Percentiles rank a stretch among this genome's conserved stretches.
Conservation (phyloP, 768 basidiomycete genomes). For the Kwoniella shandongensis region DNA sequence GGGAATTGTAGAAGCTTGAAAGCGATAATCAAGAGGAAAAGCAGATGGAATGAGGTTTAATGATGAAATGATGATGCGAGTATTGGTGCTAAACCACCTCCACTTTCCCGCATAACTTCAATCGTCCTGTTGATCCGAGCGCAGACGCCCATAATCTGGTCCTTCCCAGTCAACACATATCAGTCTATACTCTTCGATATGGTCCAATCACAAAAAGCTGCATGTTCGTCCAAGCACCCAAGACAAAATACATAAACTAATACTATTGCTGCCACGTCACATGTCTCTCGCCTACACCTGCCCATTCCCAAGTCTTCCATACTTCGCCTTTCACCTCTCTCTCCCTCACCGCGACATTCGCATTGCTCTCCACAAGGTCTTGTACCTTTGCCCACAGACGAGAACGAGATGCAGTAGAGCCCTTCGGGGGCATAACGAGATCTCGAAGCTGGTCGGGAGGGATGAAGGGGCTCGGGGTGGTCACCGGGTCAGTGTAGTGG, state of each 20-base stretch:
- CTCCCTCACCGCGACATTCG: conserved; percentile 48
- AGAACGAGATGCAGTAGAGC: conserved; percentile 32
- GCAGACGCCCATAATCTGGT: not conserved
- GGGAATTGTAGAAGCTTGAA: no score
- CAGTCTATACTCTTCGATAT: not conserved
- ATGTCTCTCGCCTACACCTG: conserved; percentile 39
- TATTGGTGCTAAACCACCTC: no score
- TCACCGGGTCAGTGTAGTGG: conserved; percentile 50
- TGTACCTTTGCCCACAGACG: conserved; percentile 42
- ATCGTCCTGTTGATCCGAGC: no score
- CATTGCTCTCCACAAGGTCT: conserved; percentile 46
- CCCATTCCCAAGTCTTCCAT: conserved; percentile 53
- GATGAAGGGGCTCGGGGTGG: conserved; percentile 47
- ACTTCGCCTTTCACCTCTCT: conserved; percentile 47
- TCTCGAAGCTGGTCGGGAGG: conserved; percentile 52
- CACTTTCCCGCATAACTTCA: no score
- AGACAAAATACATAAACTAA: conserved; percentile 2
- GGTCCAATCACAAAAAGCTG: not conserved
- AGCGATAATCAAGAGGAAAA: no score
- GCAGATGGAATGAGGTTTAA: no score
- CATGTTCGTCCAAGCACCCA: not conserved
- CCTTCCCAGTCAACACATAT: not conserved
- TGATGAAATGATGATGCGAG: no score
- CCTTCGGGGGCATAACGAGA: conserved; percentile 43
- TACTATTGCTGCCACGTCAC: conserved; percentile 23